These are phyloP conservation scores for Xylariales sp. DNA, from an alignment of 2,329 filamentous ascomycete genomes.

Conservation along the genomic window DNA sequence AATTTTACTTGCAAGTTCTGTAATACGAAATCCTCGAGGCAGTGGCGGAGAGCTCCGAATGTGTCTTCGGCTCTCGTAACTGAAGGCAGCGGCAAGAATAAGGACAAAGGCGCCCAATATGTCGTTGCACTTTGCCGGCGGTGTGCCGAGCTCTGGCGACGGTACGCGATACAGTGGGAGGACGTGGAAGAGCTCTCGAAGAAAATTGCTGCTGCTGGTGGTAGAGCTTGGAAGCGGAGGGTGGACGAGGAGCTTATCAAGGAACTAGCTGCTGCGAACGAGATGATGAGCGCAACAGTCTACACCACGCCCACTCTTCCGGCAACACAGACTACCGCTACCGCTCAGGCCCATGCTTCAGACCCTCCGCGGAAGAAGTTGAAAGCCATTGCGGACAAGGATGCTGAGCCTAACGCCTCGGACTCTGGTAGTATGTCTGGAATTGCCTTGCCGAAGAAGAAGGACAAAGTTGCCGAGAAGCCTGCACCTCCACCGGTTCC, in stretches of 20 bases:
- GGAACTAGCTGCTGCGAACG: slow-evolving; percentile 63
- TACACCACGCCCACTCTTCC: slow-evolving; percentile 30
- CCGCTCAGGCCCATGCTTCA: slow-evolving; percentile 34
- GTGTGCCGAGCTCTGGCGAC: slow-evolving; percentile 90
- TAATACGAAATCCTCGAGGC: slow-evolving; percentile 68
- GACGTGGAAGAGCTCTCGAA: slow-evolving; percentile 86
- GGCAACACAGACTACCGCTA: slow-evolving; percentile 24
- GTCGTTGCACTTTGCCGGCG: slow-evolving; percentile 82
- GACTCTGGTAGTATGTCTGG: slow-evolving; percentile 41
- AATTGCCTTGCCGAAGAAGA: slow-evolving; percentile 48
- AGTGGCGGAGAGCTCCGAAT: slow-evolving; percentile 87
- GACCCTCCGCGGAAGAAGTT: slow-evolving; percentile 60
- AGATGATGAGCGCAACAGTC: slow-evolving; percentile 46
- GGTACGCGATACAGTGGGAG: slow-evolving; percentile 94
- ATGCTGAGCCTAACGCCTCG: slow-evolving; percentile 40
- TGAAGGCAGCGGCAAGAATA: slow-evolving; percentile 61
- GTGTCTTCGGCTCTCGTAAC: slow-evolving; percentile 66
- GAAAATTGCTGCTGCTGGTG: slow-evolving; percentile 75
- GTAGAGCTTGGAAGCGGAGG: slow-evolving; percentile 79
- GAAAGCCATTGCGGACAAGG: slow-evolving; percentile 51
- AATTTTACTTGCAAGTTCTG: slow-evolving; percentile 95
- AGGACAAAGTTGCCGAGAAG: slow-evolving; percentile 56
- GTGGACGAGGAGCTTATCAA: slow-evolving; percentile 87
- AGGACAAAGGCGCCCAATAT: slow-evolving; percentile 72
- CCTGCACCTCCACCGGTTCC: slow-evolving; percentile 62